Conservation (phyloP, 176 grass and related monocot genomes). For the Triticum urartu region DNA sequence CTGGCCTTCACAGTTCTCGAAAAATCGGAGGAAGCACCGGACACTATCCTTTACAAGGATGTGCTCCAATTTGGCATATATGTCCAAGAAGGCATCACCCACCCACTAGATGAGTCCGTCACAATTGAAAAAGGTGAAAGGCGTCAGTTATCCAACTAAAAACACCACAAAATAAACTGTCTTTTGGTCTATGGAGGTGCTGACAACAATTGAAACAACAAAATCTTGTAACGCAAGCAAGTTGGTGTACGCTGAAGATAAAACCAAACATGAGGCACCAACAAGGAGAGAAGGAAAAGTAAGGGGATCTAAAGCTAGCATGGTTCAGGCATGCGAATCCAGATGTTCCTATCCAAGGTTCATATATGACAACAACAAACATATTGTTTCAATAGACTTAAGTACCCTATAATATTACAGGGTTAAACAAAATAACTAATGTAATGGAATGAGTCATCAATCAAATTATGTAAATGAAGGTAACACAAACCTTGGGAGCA, state of each 20-base stretch:
- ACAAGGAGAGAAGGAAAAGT: not conserved
- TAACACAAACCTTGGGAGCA: not conserved
- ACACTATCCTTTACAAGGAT: not conserved
- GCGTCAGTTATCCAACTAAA: not conserved
- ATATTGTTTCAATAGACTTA: not conserved
- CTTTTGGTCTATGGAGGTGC: not conserved
- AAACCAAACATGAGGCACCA: not conserved
- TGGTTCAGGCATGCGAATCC: not conserved
- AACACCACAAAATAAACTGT: not conserved
- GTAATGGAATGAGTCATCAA: not conserved
- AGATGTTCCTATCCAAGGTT: not conserved
- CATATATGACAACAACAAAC: not conserved
- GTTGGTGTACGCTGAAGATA: not conserved
- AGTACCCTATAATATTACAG: not conserved
- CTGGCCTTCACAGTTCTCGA: not conserved
- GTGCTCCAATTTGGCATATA: not conserved
- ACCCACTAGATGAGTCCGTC: not conserved
- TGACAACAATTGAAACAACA: not conserved
- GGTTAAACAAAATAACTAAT: too few species aligned
- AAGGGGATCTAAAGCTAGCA: not conserved
- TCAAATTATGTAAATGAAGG: not conserved
- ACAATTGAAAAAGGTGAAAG: conserved; percentile 2
- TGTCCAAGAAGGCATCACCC: not conserved
- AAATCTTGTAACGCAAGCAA: not conserved
- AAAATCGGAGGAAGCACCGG: not conserved